Conservation (phyloP, 306 rosid genomes). For the Coriaria nepalensis region DNA sequence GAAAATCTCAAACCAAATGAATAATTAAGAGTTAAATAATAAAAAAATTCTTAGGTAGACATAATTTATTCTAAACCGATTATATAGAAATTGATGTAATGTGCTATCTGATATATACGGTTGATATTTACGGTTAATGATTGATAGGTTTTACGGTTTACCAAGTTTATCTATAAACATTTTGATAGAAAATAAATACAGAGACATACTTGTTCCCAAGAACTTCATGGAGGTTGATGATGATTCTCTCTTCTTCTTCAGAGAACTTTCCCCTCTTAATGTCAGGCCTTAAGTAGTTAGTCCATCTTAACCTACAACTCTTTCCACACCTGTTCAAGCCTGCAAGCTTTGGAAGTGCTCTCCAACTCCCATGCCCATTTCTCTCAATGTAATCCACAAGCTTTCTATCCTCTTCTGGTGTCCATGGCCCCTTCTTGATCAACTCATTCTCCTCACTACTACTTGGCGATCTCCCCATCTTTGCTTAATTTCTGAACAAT, state of each 20-base stretch:
- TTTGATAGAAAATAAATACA: too few relatives aligned
- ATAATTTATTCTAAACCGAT: too few relatives aligned
- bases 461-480: constrained; percentile 18
- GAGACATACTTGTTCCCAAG: constrained; percentile 59
- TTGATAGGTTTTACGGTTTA: too few relatives aligned
- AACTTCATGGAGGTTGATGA: constrained; percentile 49
- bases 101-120: too few relatives aligned
- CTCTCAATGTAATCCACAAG: constrained; percentile 33
- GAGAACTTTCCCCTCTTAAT: constrained; percentile 69
- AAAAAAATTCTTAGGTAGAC: background rate
- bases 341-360: constrained; percentile 62
- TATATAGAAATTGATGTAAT: too few relatives aligned
- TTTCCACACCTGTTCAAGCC: constrained; percentile 78
- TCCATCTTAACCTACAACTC: constrained; percentile 72
- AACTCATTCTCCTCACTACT: constrained; percentile 15
- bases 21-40: background rate
- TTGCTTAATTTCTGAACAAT: background rate
- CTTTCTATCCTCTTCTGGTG: constrained; percentile 29
- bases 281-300: constrained; percentile 65
- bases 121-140: too few relatives aligned
- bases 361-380: constrained; percentile 77
- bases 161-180: too few relatives aligned
- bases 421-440: constrained; percentile 39
- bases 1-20: too few relatives aligned
- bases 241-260: constrained; percentile 39